Conservation (phyloP, 1,284 basidiomycete genomes). For the Tranzscheliella williamsii region DNA sequence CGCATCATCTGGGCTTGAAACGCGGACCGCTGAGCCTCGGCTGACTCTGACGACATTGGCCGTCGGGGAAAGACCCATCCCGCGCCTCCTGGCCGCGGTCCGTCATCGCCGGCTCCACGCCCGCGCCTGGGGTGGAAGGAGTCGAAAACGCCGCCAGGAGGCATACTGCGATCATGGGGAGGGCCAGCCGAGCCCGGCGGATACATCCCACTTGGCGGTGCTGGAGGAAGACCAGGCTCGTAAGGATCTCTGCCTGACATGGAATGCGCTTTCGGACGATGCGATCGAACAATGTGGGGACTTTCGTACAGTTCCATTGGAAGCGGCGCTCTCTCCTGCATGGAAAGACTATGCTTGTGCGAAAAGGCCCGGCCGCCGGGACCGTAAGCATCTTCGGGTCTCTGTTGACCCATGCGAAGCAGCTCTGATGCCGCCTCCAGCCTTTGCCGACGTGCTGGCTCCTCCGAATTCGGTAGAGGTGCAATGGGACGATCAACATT, state of each 20-base stretch:
- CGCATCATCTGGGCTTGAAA: constrained; percentile 37
- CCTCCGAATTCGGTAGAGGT: constrained; percentile 35
- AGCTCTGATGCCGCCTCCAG: constrained; percentile 38
- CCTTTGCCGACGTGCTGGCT: constrained; percentile 26
- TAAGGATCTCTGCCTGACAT: constrained; percentile 31
- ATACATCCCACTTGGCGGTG: constrained; percentile 21
- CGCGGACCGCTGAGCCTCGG: constrained; percentile 27
- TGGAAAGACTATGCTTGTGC: constrained; percentile 34
- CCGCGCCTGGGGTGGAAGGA: constrained; percentile 37
- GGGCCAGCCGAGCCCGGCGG: constrained; percentile 25
- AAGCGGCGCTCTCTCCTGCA: constrained; percentile 32
- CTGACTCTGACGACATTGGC: constrained; percentile 22
- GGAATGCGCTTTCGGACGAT: constrained; percentile 33
- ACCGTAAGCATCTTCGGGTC: constrained; percentile 2
- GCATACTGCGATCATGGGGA: constrained; percentile 17
- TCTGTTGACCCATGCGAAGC: constrained; percentile 28
- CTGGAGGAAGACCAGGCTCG: constrained; percentile 10
- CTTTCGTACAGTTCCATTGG: constrained; percentile 28
- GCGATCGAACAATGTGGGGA: constrained; percentile 12
- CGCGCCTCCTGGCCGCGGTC: constrained; percentile 22
- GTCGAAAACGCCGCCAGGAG: constrained; percentile 20
- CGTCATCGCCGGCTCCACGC: constrained; percentile 28
- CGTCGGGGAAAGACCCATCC: constrained; percentile 39
- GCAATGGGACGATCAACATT: constrained; percentile 40
- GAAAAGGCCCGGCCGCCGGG: constrained; percentile 6